Conservation (phyloP, 163 green algal genomes). For the Volvox carteri region DNA sequence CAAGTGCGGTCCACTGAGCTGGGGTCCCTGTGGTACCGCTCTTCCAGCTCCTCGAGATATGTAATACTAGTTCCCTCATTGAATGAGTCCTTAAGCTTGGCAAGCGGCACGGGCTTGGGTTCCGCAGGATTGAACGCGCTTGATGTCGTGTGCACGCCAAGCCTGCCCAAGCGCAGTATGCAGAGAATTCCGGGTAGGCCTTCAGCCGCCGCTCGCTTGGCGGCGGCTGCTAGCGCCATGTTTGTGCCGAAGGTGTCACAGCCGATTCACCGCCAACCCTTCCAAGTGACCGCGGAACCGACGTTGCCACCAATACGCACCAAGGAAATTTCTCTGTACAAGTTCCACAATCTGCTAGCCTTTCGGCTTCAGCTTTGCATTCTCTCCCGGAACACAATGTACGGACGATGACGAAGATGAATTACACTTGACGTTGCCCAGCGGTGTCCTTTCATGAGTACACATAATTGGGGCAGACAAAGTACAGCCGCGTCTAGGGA, state of each 20-base stretch:
- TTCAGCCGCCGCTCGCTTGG: slow-evolving; percentile 40
- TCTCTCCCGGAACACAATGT: slow-evolving; percentile 3
- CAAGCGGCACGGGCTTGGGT: slow-evolving; percentile 87
- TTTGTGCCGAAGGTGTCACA: neutral
- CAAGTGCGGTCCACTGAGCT: slow-evolving; percentile 90
- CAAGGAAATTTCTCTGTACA: neutral
- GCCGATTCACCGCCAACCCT: slow-evolving; percentile 13
- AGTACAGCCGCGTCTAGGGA: too few relatives aligned
- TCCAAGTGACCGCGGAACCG: neutral
- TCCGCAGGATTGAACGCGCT: slow-evolving; percentile 10
- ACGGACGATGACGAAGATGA: neutral
- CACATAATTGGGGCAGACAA: too few relatives aligned
- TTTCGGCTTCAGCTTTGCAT: neutral
- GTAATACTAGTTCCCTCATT: slow-evolving; percentile 91
- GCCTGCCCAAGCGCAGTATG: neutral
- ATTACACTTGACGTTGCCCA: neutral
- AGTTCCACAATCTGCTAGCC: neutral
- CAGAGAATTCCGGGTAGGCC: slow-evolving; percentile 13
- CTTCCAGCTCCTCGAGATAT: slow-evolving; percentile 96
- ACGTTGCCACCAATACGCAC: neutral
- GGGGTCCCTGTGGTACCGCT: slow-evolving; percentile 88
- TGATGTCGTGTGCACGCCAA: slow-evolving; percentile 28
- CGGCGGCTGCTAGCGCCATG: slow-evolving; percentile 47
- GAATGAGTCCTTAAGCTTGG: slow-evolving; percentile 97
- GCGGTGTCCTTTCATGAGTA: too few relatives aligned